A percentile compares a stretch with the other conserved stretches of the same genome.
These are phyloP conservation scores for Teunomyces cretensis DNA, from an alignment of 805 yeast genomes.

Conservation along the genomic window DNA sequence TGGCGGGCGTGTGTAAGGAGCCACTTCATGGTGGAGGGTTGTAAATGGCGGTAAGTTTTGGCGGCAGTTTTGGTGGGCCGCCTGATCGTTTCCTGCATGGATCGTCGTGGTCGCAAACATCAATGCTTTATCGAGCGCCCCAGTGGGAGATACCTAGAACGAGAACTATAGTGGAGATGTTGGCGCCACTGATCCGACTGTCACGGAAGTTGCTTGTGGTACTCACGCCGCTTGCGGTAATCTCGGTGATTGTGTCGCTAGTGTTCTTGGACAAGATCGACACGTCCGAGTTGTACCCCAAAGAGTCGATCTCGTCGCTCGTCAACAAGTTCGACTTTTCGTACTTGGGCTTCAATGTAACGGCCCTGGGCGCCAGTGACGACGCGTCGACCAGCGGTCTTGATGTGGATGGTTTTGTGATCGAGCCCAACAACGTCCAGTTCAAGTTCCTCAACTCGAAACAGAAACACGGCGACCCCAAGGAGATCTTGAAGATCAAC, in stretches of 20 bases:
- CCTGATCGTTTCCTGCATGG: too few relatives aligned
- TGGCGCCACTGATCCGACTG: not conserved
- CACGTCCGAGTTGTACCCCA: not conserved
- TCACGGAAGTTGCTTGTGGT: not conserved
- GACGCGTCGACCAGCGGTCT: not conserved
- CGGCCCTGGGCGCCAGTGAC: too few relatives aligned
- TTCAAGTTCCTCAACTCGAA: slow-evolving; percentile 32
- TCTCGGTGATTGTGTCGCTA: not conserved
- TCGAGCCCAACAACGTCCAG: slow-evolving; percentile 29
- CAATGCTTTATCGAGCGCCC: too few relatives aligned
- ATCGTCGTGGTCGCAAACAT: too few relatives aligned
- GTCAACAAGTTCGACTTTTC: slow-evolving; percentile 12
- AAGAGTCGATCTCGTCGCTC: slow-evolving; percentile 7
- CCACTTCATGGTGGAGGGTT: not conserved
- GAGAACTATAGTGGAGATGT: not conserved
- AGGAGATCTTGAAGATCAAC: slow-evolving; percentile 38
- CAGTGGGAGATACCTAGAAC: too few relatives aligned
- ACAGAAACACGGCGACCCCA: slow-evolving; percentile 25
- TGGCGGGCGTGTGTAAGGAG: not conserved
- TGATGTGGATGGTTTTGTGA: slow-evolving; percentile 6
- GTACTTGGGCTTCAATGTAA: slow-evolving; percentile 5
- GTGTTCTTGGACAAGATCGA: not conserved
- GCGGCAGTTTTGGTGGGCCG: too few relatives aligned
- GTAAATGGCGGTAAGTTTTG: too few relatives aligned
- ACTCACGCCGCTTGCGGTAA: not conserved